These are phyloP conservation scores for Metschnikowia anglica DNA, from an alignment of 805 yeast species.

Conservation along the genomic window DNA sequence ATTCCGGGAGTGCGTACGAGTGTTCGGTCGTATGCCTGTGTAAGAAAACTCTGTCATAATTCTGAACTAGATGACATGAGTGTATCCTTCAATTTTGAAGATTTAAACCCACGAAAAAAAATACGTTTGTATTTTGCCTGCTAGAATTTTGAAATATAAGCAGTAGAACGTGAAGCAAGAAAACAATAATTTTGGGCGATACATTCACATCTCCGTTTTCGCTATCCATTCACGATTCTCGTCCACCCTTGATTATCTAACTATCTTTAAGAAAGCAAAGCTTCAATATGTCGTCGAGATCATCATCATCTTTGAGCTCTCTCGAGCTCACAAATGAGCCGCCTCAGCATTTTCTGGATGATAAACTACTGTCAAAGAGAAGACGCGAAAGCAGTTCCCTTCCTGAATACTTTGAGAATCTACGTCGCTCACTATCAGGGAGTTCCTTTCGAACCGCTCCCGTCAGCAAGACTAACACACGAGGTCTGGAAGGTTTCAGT, in stretches of 20 bases:
- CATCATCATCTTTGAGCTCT: slow-evolving; percentile 10
- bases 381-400: background rate
- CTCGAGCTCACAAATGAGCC: slow-evolving; percentile 7
- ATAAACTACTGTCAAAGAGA: background rate
- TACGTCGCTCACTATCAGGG: slow-evolving; percentile 14
- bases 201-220: too few species aligned
- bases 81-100: background rate
- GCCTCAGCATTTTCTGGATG: slow-evolving; percentile 4
- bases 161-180: too few species aligned
- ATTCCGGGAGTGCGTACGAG: background rate
- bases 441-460: slow-evolving; percentile 9
- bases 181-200: too few species aligned
- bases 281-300: slow-evolving; percentile 1
- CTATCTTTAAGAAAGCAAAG: background rate
- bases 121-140: too few species aligned
- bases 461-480: slow-evolving; percentile 8
- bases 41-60: background rate
- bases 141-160: too few species aligned
- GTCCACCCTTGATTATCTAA: too few species aligned
- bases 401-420: slow-evolving; percentile 1
- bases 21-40: background rate
- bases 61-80: background rate
- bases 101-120: too few species aligned
- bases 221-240: too few species aligned
- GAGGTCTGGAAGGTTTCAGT: slow-evolving; percentile 23